These are phyloP conservation scores for Eimeria necatrix DNA, from an alignment of 169 alveolate genomes.

Conservation along the genomic window DNA sequence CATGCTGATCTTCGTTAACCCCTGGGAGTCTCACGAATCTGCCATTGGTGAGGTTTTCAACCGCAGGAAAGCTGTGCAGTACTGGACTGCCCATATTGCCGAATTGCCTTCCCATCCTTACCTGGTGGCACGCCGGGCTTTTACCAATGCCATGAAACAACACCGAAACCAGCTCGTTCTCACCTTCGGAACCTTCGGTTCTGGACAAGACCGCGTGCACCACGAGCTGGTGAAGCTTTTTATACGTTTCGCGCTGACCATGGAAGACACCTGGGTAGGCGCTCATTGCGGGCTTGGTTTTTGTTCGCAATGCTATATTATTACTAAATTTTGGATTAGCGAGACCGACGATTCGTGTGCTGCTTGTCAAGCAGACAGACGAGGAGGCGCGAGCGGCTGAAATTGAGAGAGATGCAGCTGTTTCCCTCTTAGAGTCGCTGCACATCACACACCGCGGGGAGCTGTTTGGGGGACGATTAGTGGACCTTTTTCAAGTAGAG, in stretches of 20 bases:
- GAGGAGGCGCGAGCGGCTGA: conserved; percentile 54
- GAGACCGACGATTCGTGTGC: too few species aligned
- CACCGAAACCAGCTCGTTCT: conserved; percentile 73
- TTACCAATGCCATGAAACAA: conserved; percentile 50
- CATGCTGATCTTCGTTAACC: conserved; percentile 68
- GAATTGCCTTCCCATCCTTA: conserved; percentile 74
- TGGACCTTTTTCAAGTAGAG: conserved; percentile 71
- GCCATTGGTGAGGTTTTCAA: conserved; percentile 30
- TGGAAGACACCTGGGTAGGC: conserved; percentile 47
- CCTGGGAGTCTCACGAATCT: conserved; percentile 46
- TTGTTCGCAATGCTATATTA: neutral
- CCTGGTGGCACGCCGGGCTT: conserved; percentile 74
- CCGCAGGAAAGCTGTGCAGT: conserved; percentile 42
- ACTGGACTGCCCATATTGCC: conserved; percentile 59
- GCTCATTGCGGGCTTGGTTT: neutral
- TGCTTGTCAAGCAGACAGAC: conserved; percentile 14
- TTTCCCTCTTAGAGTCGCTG: conserved; percentile 40
- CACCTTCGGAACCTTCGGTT: conserved; percentile 66
- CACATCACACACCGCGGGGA: conserved; percentile 32
- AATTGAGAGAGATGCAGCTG: conserved; percentile 57
- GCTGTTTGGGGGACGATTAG: conserved; percentile 40
- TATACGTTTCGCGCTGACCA: conserved; percentile 32
- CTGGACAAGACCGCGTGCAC: conserved; percentile 68
- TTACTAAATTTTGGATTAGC: too few species aligned
- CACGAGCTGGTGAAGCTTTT: conserved; percentile 55